These are phyloP conservation scores for Phytophthora fragariae DNA, from an alignment of 352 stramenopile species.

Conservation along the genomic window DNA sequence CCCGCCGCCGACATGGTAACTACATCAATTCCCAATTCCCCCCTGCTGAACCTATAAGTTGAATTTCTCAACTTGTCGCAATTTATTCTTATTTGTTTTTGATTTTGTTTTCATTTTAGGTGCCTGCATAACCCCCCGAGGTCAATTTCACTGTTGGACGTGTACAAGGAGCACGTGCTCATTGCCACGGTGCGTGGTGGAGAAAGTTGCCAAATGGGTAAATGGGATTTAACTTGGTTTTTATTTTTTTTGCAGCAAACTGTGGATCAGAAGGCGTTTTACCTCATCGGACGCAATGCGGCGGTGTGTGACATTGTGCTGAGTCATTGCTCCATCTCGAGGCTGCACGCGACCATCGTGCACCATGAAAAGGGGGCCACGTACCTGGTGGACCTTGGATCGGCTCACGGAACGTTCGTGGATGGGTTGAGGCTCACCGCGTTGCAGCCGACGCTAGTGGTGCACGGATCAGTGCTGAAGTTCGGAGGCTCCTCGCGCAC, in stretches of 20 bases:
- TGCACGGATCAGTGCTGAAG: constrained; percentile 68
- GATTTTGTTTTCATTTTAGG: constrained; percentile 18
- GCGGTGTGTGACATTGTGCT: constrained; percentile 83
- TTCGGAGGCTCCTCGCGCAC: constrained; percentile 83
- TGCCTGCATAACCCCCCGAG: constrained; percentile 62
- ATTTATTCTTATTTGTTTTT: neutral
- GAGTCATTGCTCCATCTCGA: constrained; percentile 86
- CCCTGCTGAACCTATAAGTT: neutral
- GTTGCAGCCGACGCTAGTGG: constrained; percentile 75
- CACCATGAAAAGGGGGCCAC: constrained; percentile 79
- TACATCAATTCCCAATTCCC: constrained; percentile 4
- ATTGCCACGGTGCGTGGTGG: constrained; percentile 65
- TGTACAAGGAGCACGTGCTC: constrained; percentile 86
- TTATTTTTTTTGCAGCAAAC: constrained; percentile 54
- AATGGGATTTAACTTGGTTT: neutral
- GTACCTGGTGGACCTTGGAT: constrained; percentile 83
- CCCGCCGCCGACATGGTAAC: constrained; percentile 62
- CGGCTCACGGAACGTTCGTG: constrained; percentile 81
- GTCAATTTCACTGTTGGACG: constrained; percentile 72
- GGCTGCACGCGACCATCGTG: constrained; percentile 76
- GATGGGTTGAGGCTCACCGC: constrained; percentile 66
- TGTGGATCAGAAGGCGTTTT: constrained; percentile 80
- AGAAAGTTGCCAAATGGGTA: neutral
- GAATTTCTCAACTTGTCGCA: neutral
- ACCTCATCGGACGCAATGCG: constrained; percentile 80